Evolutionary conservation across 2,329 filamentous ascomycete genomes (phyloP).

Genomic region (Alternaria panax): DNA sequence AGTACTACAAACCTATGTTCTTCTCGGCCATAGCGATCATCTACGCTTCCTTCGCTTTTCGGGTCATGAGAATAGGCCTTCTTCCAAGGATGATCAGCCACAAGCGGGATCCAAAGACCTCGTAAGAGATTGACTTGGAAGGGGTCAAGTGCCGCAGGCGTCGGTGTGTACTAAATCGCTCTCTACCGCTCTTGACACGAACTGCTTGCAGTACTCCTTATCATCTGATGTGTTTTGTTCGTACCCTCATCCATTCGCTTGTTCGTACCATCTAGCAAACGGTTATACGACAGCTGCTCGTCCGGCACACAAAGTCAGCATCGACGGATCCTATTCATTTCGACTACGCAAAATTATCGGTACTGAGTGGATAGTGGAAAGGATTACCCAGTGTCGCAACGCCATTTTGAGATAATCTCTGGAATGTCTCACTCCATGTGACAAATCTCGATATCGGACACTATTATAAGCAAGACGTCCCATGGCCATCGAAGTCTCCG

Average conservation of each 20-base stretch:
- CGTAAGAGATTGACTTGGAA: background rate
- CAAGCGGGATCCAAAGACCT: constrained; percentile 4
- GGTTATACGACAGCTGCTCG: background rate
- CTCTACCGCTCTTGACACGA: background rate
- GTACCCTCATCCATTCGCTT: background rate
- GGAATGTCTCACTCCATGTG: too few species aligned
- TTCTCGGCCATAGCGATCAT: constrained; percentile 24
- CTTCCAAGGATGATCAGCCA: constrained; percentile 14
- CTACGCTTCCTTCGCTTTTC: constrained; percentile 29
- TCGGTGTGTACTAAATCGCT: too few species aligned
- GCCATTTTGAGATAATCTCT: too few species aligned
- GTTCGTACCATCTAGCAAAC: background rate
- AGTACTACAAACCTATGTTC: constrained; percentile 26
- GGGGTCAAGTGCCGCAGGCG: background rate
- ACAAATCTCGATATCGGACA: too few species aligned
- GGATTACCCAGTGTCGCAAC: too few species aligned
- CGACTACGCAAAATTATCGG: too few species aligned
- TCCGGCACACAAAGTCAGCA: background rate
- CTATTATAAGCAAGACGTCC: too few species aligned
- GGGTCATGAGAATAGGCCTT: constrained; percentile 21
- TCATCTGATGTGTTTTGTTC: background rate
- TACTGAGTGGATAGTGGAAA: background rate
- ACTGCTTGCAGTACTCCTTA: background rate
- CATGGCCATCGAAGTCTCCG: too few species aligned
- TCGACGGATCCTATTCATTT: background rate